Base-by-base conservation (phyloP, 192 early-diverging fungal species). In the Entophlyctis helioformis region DNA sequence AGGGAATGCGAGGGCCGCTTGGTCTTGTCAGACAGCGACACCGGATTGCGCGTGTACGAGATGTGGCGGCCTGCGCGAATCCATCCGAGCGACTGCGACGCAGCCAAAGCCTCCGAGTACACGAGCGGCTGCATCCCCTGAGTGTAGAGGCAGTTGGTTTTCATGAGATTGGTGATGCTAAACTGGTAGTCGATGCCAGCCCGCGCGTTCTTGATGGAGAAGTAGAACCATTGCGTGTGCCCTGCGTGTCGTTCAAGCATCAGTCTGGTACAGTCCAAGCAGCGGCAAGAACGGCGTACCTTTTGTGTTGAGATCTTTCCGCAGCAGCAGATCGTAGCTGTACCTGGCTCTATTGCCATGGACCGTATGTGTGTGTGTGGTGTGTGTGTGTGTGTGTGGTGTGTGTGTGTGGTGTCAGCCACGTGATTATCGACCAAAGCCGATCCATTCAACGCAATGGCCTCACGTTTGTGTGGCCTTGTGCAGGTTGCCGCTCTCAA, bases 401-500 rank as follows among this genome's bases (percentile, higher is more conserved):
- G 22, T 43, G 23, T 43, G 15, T 43, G 5, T 15, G 42, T 24
- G 24, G 25, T 4, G 23, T 29, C 33, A n/a, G n/a, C n/a, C n/a
- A n/a, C n/a, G n/a, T n/a, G n/a, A n/a, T n/a, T n/a, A n/a, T n/a
- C n/a, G n/a, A n/a, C n/a, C n/a, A n/a, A n/a, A n/a, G n/a, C n/a
- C n/a, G n/a, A n/a, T n/a, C n/a, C n/a, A n/a, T n/a, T n/a, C n/a
- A n/a, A n/a, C n/a, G n/a, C n/a, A n/a, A n/a, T n/a, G n/a, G n/a
- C n/a, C 37, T 5, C 44, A 63, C 27, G 39, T 20, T 12, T 60
- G 47, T 5, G 41, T 26, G 1, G 56, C 67, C 29, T 47, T 48
- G 1, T 19, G 46, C 38, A 69, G 52, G 46, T 69, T 69, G 1
- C 67, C 67, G 39, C 50, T 59, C 42, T 69, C 67, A 43, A 69